These are phyloP conservation scores for Fusarium sp. DNA, from an alignment of 2,329 filamentous ascomycete species.

Conservation along the genomic window DNA sequence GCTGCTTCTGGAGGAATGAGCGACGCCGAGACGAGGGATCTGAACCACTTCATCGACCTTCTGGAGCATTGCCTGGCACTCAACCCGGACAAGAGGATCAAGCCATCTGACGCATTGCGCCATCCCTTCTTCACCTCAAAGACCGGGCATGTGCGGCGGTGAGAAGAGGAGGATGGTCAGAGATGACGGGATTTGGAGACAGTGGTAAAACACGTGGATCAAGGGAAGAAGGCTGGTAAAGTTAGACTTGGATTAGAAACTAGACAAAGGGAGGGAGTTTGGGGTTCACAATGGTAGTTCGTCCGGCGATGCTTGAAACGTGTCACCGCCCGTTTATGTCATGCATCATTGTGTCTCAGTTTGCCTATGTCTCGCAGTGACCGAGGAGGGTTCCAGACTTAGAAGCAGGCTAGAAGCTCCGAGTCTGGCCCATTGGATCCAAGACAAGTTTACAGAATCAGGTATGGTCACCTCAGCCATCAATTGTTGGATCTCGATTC, in stretches of 20 bases:
- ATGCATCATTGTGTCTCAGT: conserved; percentile 40
- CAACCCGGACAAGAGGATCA: conserved; percentile 94
- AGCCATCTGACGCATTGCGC: conserved; percentile 86
- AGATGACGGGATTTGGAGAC: conserved; percentile 28
- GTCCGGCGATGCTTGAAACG: conserved; percentile 19
- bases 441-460: background rate
- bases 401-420: conserved; percentile 7
- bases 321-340: conserved; percentile 39
- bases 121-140: conserved; percentile 84
- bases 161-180: conserved; percentile 19
- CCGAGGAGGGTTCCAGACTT: conserved; percentile 13
- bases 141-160: conserved; percentile 47
- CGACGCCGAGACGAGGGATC: conserved; percentile 81
- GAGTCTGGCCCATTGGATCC: background rate
- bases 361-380: conserved; percentile 28
- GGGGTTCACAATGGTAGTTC: conserved; percentile 28
- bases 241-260: conserved; percentile 21
- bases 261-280: conserved; percentile 31
- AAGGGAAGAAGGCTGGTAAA: conserved; percentile 9
- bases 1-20: conserved; percentile 82
- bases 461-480: too few relatives aligned
- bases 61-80: conserved; percentile 90
- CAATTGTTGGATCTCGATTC: conserved; percentile 7
- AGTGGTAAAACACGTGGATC: conserved; percentile 19
- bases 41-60: conserved; percentile 88